These are phyloP conservation scores for Mycena indigotica DNA, from an alignment of 768 basidiomycete genomes.

Conservation along the genomic window DNA sequence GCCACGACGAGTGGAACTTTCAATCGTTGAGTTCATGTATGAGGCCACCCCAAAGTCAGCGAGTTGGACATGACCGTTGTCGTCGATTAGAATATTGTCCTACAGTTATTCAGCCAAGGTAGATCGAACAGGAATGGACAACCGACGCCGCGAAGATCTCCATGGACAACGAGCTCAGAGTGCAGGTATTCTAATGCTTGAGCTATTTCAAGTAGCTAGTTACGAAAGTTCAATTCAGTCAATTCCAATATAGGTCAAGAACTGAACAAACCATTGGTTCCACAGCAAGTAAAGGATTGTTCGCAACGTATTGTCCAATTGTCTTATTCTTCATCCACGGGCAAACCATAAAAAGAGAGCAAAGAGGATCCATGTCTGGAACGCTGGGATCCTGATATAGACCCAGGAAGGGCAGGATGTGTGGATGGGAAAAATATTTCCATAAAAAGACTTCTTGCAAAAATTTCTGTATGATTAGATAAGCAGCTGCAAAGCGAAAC, in stretches of 20 bases:
- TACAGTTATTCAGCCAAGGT: background rate
- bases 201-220: conserved; percentile 18
- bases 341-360: conserved; percentile 10
- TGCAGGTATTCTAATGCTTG: conserved; percentile 20
- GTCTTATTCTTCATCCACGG: conserved; percentile 22
- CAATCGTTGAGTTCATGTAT: conserved; percentile 12
- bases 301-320: conserved; percentile 6
- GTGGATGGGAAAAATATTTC: conserved; percentile 18
- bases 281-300: background rate
- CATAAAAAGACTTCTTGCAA: conserved; percentile 22
- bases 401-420: conserved; percentile 20
- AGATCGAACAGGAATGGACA: too few relatives aligned
- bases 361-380: too few relatives aligned
- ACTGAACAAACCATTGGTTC: conserved; percentile 2
- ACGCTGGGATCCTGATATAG: conserved; percentile 1
- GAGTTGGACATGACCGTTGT: conserved; percentile 19
- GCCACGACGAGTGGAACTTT: conserved; percentile 9
- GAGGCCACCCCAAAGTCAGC: conserved; percentile 27
- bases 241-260: too few relatives aligned
- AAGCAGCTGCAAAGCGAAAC: too few relatives aligned
- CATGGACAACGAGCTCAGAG: conserved; percentile 16
- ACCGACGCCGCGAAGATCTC: conserved; percentile 21
- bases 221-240: background rate
- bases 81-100: conserved; percentile 24
- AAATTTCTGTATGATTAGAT: conserved; percentile 9